Percentiles rank a stretch among this genome's conserved stretches.
These are phyloP conservation scores for Colletotrichum tofieldiae DNA, from an alignment of 2,329 filamentous ascomycete genomes.

Conservation along the genomic window DNA sequence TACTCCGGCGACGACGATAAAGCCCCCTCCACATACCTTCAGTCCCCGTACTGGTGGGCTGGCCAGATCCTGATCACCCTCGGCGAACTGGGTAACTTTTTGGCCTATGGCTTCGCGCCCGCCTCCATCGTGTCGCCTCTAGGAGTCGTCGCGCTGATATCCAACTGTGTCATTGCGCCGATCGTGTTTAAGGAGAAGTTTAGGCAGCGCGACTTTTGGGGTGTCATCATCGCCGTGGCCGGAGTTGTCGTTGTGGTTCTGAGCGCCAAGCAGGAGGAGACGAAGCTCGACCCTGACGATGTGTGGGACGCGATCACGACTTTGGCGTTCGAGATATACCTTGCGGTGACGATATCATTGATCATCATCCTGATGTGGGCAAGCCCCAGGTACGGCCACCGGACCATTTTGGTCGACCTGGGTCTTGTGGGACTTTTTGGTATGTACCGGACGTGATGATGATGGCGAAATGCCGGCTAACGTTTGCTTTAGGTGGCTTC, in stretches of 20 bases:
- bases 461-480: constrained; percentile 16
- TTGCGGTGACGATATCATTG: constrained; percentile 81
- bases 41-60: constrained; percentile 96
- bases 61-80: constrained; percentile 94
- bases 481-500: constrained; percentile 78
- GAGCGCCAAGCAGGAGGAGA: constrained; percentile 90
- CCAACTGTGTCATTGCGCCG: constrained; percentile 96
- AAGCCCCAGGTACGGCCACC: constrained; percentile 87
- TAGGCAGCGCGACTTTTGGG: constrained; percentile 86
- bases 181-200: constrained; percentile 94
- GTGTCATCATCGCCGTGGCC: constrained; percentile 87
- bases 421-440: constrained; percentile 95
- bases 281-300: constrained; percentile 90
- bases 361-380: constrained; percentile 86
- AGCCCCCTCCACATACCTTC: constrained; percentile 80
- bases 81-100: constrained; percentile 95
- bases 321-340: constrained; percentile 92
- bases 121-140: constrained; percentile 97
- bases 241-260: constrained; percentile 94
- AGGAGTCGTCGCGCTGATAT: constrained; percentile 95
- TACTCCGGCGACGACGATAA: constrained; percentile 54
- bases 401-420: constrained; percentile 91
- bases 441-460: constrained; percentile 57
- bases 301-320: constrained; percentile 91
- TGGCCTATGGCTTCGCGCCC: constrained; percentile 97